Evolutionary conservation across 1,284 basidiomycete species (phyloP), one percentile per base, ranked within the genome.

Genomic region (Lentinula novae-zelandiae): DNA sequence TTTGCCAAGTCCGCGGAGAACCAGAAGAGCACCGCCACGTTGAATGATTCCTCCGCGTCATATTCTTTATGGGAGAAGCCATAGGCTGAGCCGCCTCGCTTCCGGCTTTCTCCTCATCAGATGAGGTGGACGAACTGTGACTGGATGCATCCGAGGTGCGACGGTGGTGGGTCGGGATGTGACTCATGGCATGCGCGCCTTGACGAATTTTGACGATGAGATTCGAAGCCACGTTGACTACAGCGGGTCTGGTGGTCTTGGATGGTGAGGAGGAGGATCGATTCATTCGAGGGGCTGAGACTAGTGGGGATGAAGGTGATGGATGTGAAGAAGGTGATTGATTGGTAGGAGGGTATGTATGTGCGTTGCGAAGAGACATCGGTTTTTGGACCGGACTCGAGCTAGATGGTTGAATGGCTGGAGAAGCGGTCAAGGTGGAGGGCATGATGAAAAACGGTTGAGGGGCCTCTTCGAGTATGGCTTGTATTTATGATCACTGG

Each of bases 1-100:
- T 9, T 46, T 17, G 17, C 6, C 72, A 73, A 22, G 71, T 72
- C 39, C 79, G 76, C 0, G 69, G 71, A 20, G 67, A 67, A 34
- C 85, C 86, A 0, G 86, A 89, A 5, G 73, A 69, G 10, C 53
- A 78, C 81, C 22, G 78, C 71, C 62, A 83, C 77, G 62, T 75
- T 71, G 65, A 75, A 70, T 2, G 70, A 44, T 60, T 49, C 58
- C 39, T 67, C 42, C 66, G 66, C n/a, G 75, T 70, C 12, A 40
- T 17, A 36, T 44, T 12, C 17, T 15, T 33, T 7, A 31, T 48
- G 17, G 44, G 44, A 17, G 44, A 46, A 20, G 20, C 20, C n/a
- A 12, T 20, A 22, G 20, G 20, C 20, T 10, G 44, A 22, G 6
- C 8, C 6, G 3, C 17, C 15, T 20, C 3, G n/a, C 17, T 12